Base-by-base conservation (phyloP, 768 basidiomycete genomes). In the Cytidiella melzeri region DNA sequence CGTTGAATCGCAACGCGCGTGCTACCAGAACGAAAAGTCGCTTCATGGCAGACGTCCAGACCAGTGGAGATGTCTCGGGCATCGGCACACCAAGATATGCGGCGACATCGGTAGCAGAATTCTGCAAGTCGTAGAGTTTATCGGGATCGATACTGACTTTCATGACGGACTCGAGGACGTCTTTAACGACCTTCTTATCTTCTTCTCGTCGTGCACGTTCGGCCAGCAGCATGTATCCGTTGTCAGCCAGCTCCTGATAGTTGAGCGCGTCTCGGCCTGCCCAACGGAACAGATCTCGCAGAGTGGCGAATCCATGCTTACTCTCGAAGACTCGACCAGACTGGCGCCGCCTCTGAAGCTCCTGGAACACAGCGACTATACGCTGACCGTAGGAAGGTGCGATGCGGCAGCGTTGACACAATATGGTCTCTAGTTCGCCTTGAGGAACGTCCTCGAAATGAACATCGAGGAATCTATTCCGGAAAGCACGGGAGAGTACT, bases 361-460 rank as follows among this genome's bases (percentile, higher is more conserved):
- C 94, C 41, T 76, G 84, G 67, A 98, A 99, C 28, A 98, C 95
- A 26, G 69, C 72, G 47, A 98, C 94, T 44, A 98, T 97, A 54
- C 80, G 80, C 58, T 87, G 83, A 15, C 90, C 92, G 58, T 95
- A 93, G 0, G 94, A 94, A 0, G 93, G 95, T 0, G 96, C 90
- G 47, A 98, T 97, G 43, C 76, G 81, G 66, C 92, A 95, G 42
- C 92, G 75, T 61, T 94, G 85, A 58, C 85, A 90, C n/a, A 99
- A 73, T 55, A 99, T 98, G 3, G 82, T 87, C 67, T 97, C 92
- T 39, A 98, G 72, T 64, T 99, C 96, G 4, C 74, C 75, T 65
- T 97, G 91, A 0, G 96, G 96, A 0, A 98, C 94, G 57, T 99
- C 95, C 46, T 91, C 87, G 61, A 97, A 98, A 63, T 97, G 93